Base-by-base conservation (phyloP, 1,139 yeast species). In the Kluyveromyces sp. region DNA sequence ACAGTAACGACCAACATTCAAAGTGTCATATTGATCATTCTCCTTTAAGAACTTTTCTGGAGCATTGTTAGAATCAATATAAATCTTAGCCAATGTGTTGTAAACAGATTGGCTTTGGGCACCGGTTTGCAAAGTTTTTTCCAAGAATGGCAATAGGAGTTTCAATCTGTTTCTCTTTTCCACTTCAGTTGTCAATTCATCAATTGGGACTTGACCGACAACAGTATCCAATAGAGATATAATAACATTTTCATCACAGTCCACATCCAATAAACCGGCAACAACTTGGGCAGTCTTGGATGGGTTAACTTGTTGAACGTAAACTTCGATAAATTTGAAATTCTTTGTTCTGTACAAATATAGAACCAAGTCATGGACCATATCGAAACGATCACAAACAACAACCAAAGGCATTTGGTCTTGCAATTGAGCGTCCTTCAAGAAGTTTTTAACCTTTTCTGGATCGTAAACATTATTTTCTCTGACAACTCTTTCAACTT, bases 21-120 rank as follows among this genome's bases (percentile, higher is more conserved):
- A 74, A 28, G 98, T 85, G 68, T 92, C 95, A 70, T 94, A 92
- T 62, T 78, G 75, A 59, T 81, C 75, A 66, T 92, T 94, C 68
- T 92, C 98, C 66, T 82, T 83, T 72, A 92, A 77, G 74, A 94
- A 94, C 68, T 89, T 89, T 66, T 92, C 98, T 39, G 99, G 98
- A 56, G 90, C 84, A 71, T 92, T 94, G 75, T 92, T 92, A 50
- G 96, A 86, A 68, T 92, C 99, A 62, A 92, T 92, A 74, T 94
- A 92, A 58, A 94, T 94, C 73, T 94, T 92, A 45, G 98, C 98
- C 67, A 92, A 77, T 15, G 98, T 89, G 67, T 92, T 94, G 74
- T 71, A 92, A 38, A 94, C 88, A 53, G 95, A 96, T 61, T 83
- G 89, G 58, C 92, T 98, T 57, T 81, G 85, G 25, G 89, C 76